Evolutionary conservation across 179 eudicot species (phyloP).

Genomic region (Corrigiola litoralis): DNA sequence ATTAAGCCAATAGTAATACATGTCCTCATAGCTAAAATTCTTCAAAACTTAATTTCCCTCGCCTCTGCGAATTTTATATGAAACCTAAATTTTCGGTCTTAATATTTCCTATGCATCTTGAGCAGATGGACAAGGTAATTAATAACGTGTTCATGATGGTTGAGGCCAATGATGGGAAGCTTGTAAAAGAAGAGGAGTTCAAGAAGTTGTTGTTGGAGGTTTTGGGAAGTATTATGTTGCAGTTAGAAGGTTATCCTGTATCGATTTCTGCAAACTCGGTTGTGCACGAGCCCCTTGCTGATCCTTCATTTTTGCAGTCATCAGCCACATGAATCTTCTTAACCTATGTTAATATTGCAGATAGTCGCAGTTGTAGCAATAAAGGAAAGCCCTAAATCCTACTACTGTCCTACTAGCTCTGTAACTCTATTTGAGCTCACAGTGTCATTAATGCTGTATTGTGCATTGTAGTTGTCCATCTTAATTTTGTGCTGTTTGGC

Average conservation of each 20-base stretch:
- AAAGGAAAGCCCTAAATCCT: slow-evolving; percentile 3
- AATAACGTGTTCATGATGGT: slow-evolving; percentile 52
- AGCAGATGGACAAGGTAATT: slow-evolving; percentile 66
- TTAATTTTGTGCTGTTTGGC: background rate
- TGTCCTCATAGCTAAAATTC: background rate
- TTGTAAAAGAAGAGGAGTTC: slow-evolving; percentile 80
- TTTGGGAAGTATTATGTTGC: slow-evolving; percentile 78
- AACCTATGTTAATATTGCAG: background rate
- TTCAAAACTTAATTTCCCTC: background rate
- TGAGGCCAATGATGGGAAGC: slow-evolving; percentile 54
- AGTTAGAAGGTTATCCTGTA: slow-evolving; percentile 69
- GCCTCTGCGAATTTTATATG: background rate
- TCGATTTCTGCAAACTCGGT: slow-evolving; percentile 69
- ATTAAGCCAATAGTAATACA: background rate
- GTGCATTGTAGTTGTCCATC: slow-evolving; percentile 5
- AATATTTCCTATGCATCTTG: background rate
- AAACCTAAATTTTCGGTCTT: background rate
- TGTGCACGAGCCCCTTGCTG: slow-evolving; percentile 75
- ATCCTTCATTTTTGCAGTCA: slow-evolving; percentile 55
- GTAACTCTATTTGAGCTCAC: slow-evolving; percentile 10
- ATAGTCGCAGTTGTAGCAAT: slow-evolving; percentile 5
- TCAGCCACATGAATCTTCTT: slow-evolving; percentile 8
- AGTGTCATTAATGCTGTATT: background rate
- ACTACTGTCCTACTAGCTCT: background rate
- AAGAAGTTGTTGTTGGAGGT: slow-evolving; percentile 67